phyloP scores from a whole-genome alignment of 345 rosid genomes.

The Hirschfeldia incana region DNA sequence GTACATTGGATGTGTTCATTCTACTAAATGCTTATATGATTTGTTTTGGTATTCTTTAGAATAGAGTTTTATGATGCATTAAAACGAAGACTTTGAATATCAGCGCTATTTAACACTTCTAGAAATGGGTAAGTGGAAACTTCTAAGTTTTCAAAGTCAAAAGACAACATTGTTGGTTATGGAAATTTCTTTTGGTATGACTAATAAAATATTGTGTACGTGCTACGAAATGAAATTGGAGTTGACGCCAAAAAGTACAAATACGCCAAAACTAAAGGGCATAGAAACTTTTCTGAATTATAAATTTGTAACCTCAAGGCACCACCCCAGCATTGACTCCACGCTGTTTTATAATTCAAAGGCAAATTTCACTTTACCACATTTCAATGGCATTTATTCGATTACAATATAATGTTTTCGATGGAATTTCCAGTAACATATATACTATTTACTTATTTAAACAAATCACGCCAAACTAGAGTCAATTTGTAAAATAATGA shows the following conservation, averaged over 20 bases:
- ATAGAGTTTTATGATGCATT: background rate
- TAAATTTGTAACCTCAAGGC: constrained; percentile 34
- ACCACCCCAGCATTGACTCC: constrained; percentile 39
- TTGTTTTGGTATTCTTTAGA: background rate
- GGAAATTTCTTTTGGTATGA: constrained; percentile 23
- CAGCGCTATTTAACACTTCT: background rate
- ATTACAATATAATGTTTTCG: background rate
- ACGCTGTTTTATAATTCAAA: constrained; percentile 18
- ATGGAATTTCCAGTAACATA: background rate
- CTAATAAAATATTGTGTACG: constrained; percentile 21
- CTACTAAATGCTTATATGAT: background rate
- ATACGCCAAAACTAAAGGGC: constrained; percentile 27
- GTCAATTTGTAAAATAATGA: constrained; percentile 18
- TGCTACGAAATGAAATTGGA: constrained; percentile 22
- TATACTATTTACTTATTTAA: background rate
- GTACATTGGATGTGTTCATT: background rate
- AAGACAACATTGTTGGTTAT: constrained; percentile 40
- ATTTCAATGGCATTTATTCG: constrained; percentile 23
- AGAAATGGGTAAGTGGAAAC: constrained; percentile 24
- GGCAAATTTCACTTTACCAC: constrained; percentile 25
- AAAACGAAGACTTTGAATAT: background rate
- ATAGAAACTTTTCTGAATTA: constrained; percentile 13
- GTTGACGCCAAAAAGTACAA: constrained; percentile 30
- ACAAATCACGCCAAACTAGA: constrained; percentile 9
- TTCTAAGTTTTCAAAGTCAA: constrained; percentile 34